A percentile compares a stretch with the other conserved stretches of the same genome.
phyloP scores from a whole-genome alignment of 2,329 filamentous ascomycete species.

The Fusarium sp. region DNA sequence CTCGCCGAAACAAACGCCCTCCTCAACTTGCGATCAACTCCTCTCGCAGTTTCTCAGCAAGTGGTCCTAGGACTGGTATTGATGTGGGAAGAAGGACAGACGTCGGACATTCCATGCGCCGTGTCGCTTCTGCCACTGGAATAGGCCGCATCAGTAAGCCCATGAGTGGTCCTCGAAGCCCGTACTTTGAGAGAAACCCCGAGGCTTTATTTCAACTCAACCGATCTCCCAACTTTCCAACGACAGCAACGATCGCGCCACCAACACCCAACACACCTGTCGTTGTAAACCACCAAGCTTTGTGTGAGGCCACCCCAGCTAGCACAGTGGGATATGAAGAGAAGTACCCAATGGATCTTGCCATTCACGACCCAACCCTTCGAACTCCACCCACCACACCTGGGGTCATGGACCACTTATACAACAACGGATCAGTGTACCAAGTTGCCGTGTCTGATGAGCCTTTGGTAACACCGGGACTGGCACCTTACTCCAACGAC shows the following conservation, averaged over 20 bases:
- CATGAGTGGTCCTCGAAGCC: conserved; percentile 52
- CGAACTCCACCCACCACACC: conserved; percentile 68
- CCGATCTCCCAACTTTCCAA: conserved; percentile 57
- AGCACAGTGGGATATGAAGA: conserved; percentile 50
- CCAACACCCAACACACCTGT: conserved; percentile 64
- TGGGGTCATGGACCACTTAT: conserved; percentile 59
- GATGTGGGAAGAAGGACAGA: conserved; percentile 62
- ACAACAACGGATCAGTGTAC: conserved; percentile 56
- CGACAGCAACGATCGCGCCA: conserved; percentile 59
- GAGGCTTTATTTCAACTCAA: conserved; percentile 60
- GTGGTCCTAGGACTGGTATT: conserved; percentile 60
- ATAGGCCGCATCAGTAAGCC: conserved; percentile 53
- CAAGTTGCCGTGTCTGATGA: conserved; percentile 61
- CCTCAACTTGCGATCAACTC: conserved; percentile 62
- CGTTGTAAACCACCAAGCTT: conserved; percentile 53
- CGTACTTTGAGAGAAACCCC: conserved; percentile 59
- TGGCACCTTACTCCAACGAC: conserved; percentile 60
- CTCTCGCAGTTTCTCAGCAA: conserved; percentile 59
- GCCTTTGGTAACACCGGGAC: conserved; percentile 61
- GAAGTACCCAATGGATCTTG: conserved; percentile 50
- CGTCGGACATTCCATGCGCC: conserved; percentile 63
- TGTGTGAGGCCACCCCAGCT: conserved; percentile 57
- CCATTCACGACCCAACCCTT: conserved; percentile 59
- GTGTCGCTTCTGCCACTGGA: conserved; percentile 66
- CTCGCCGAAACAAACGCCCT: conserved; percentile 61